These are phyloP conservation scores for Clonostachys byssicola DNA, from an alignment of 2,329 filamentous ascomycete species.

Conservation along the genomic window DNA sequence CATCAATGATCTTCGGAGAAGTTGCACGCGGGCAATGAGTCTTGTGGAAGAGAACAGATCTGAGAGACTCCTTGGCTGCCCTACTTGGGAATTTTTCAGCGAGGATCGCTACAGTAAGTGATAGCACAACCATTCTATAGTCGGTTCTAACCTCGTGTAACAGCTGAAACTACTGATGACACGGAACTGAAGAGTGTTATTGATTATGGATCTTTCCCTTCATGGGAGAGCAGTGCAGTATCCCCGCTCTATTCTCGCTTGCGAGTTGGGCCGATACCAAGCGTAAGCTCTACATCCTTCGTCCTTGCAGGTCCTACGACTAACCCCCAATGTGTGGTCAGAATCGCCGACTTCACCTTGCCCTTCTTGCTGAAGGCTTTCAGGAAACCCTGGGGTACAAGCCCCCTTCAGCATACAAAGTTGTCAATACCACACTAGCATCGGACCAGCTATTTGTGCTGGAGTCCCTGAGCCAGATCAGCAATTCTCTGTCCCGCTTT, in stretches of 20 bases:
- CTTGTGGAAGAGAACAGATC: slow-evolving; percentile 46
- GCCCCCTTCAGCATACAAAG: slow-evolving; percentile 46
- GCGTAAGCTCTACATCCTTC: slow-evolving; percentile 30
- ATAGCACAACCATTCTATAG: slow-evolving; percentile 6
- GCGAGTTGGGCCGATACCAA: slow-evolving; percentile 44
- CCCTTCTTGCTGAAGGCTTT: slow-evolving; percentile 45
- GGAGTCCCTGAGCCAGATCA: slow-evolving; percentile 34
- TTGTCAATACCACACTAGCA: slow-evolving; percentile 24
- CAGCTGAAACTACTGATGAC: slow-evolving; percentile 35
- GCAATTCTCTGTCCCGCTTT: slow-evolving; percentile 34
- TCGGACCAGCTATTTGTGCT: slow-evolving; percentile 38
- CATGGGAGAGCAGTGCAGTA: slow-evolving; percentile 31
- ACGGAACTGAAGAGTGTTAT: slow-evolving; percentile 35
- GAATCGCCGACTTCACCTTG: slow-evolving; percentile 44
- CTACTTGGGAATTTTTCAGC: slow-evolving; percentile 32
- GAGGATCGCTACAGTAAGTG: slow-evolving; percentile 42
- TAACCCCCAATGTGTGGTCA: slow-evolving; percentile 17
- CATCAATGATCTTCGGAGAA: slow-evolving; percentile 36
- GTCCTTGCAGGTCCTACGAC: not conserved
- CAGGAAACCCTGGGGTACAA: slow-evolving; percentile 44
- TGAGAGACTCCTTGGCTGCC: slow-evolving; percentile 33
- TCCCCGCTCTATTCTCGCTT: slow-evolving; percentile 37
- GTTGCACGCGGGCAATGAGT: slow-evolving; percentile 48
- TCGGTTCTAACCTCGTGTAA: not conserved
- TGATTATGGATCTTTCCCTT: slow-evolving; percentile 49